These are phyloP conservation scores for Wickerhamiella spandovensis DNA, from an alignment of 805 yeast genomes.

Conservation along the genomic window DNA sequence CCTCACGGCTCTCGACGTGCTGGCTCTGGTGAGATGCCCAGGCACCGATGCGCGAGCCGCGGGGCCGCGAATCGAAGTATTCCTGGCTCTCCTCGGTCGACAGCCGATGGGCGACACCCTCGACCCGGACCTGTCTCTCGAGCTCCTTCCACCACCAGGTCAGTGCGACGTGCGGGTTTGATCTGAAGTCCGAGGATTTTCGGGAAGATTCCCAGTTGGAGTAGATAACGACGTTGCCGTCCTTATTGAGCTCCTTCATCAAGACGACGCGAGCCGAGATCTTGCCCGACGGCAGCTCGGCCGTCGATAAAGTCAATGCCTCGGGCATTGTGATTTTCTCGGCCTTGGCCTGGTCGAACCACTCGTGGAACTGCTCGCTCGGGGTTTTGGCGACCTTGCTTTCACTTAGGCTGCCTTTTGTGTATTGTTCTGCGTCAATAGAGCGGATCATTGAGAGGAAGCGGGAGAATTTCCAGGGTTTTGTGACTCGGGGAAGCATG, in stretches of 20 bases:
- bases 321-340: constrained; percentile 59
- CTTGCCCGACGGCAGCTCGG: constrained; percentile 77
- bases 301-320: constrained; percentile 76
- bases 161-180: constrained; percentile 70
- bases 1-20: constrained; percentile 42
- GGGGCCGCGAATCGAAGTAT: constrained; percentile 77
- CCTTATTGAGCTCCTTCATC: constrained; percentile 75
- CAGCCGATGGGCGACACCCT: constrained; percentile 68
- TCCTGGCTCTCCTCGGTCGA: constrained; percentile 58
- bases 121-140: constrained; percentile 89
- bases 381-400: constrained; percentile 47
- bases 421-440: constrained; percentile 15
- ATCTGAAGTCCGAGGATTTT: constrained; percentile 54
- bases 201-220: constrained; percentile 87
- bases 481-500: neutral
- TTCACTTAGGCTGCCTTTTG: constrained; percentile 40
- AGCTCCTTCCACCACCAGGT: constrained; percentile 84
- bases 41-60: constrained; percentile 90
- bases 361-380: constrained; percentile 51
- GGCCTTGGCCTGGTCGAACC: constrained; percentile 70
- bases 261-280: constrained; percentile 75
- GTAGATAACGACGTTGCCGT: constrained; percentile 66
- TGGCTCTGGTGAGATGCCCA: constrained; percentile 90
- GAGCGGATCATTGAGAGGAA: constrained; percentile 5
- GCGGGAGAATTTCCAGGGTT: neutral